Evolutionary conservation across 2,329 filamentous ascomycete genomes (phyloP), one percentile per base, ranked within the genome.

Genomic region (Huntiella decipiens): DNA sequence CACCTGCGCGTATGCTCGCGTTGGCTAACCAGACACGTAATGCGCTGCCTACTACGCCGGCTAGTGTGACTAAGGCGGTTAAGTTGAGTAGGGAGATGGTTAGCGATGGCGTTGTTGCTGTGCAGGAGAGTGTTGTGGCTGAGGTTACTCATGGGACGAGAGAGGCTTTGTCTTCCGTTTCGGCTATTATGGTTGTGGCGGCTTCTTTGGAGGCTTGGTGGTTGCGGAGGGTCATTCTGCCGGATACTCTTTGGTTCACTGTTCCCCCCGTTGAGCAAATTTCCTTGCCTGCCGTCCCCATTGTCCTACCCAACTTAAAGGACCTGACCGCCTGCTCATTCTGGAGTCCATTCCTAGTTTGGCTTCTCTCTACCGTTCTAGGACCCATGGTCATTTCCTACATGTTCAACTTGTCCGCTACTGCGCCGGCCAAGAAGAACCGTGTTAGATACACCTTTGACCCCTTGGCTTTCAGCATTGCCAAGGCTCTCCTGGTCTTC

Each of bases 391-490:
- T 82, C 31, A 67, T 77, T 37, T 84, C 82, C 19, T 96, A 91
- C 66, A 93, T 95, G 60, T 81, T 93, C 72, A 96, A 96, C 62
- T 62, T 95, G 56, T 83, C 78, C 35, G 61, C 59, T 56, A 51
- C 51, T 56, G 55, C 58, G 53, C 50, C 58, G 54, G 55, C 58
- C 17, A 60, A 61, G 51, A 52, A 57, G 52, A 54, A 58, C 38
- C 64, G 66, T 52, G 67, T 65, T 53, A 68, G 66, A 57, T 77
- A 79, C 52, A 64, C 68, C 4, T 76, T 88, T 52, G 91, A 98
- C 59, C 87, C 87, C 3, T 65, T 96, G 57, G 82, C 79, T 16
- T 98, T 92, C 64, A 93, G 87, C 65, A 77, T 96, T 48, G 75
- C 75, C 54, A 94, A 94, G 66, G 87, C 81, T 0, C 59, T 96